phyloP scores from a whole-genome alignment of 345 rosid species.

The Moricandia arvensis region DNA sequence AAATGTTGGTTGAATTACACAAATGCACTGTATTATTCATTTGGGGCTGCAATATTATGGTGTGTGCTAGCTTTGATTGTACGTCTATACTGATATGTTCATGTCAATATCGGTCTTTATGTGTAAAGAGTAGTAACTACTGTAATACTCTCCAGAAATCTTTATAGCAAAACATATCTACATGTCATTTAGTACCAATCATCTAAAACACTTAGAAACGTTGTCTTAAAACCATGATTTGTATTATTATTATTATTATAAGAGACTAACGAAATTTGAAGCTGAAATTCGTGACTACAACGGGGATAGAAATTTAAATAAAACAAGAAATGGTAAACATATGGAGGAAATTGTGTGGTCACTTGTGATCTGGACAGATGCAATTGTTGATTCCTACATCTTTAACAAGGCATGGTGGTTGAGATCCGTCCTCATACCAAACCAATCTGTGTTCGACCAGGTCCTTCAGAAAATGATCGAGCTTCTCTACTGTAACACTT shows the following conservation, averaged over 20 bases:
- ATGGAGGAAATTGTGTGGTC: neutral
- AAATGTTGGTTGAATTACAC: too few species aligned
- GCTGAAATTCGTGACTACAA: neutral
- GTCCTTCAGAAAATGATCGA: constrained; percentile 66
- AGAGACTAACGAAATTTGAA: constrained; percentile 15
- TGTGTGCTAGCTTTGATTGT: too few species aligned
- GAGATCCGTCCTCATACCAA: constrained; percentile 58
- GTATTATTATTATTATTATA: neutral
- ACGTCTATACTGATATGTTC: too few species aligned
- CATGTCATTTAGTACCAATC: neutral
- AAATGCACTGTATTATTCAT: neutral
- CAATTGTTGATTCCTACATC: neutral
- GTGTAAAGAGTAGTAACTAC: too few species aligned
- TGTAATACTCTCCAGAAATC: too few species aligned
- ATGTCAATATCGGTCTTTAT: too few species aligned
- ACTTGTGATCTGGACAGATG: neutral
- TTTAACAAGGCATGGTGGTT: constrained; percentile 59
- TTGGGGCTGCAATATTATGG: too few species aligned
- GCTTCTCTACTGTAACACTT: constrained; percentile 21
- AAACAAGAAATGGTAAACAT: neutral
- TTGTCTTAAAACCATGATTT: neutral
- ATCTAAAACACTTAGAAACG: neutral
- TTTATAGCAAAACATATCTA: neutral
- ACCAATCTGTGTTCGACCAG: constrained; percentile 50
- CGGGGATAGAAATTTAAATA: neutral